These are phyloP conservation scores for Skeletonema potamos DNA, from an alignment of 108 stramenopile genomes.

Conservation along the genomic window DNA sequence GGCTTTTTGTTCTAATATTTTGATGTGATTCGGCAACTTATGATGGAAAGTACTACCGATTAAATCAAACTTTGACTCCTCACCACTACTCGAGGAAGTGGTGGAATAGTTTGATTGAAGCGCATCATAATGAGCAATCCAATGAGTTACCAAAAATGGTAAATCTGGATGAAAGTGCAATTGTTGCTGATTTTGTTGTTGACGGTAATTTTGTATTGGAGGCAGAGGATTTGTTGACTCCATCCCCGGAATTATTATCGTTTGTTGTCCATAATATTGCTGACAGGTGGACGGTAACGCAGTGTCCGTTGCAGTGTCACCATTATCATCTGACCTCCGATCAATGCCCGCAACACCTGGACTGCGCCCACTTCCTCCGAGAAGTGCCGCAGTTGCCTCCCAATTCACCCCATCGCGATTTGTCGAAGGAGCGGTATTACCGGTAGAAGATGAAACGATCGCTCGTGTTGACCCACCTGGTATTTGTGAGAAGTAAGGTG, in stretches of 20 bases:
- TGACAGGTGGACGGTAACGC: not conserved
- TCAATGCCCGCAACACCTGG: not conserved
- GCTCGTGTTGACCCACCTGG: not conserved
- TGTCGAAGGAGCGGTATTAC: not conserved
- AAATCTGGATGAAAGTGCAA: constrained; percentile 40
- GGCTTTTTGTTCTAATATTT: not conserved
- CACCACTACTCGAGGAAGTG: not conserved
- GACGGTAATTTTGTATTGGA: not conserved
- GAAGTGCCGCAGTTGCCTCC: not conserved
- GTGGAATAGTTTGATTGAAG: not conserved
- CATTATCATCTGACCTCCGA: not conserved
- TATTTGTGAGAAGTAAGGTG: not conserved
- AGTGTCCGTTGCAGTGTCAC: not conserved
- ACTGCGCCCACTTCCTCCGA: not conserved
- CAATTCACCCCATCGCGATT: not conserved
- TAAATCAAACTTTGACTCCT: no score
- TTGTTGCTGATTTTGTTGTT: constrained; percentile 3
- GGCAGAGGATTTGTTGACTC: not conserved
- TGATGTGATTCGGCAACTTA: not conserved
- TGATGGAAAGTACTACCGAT: not conserved
- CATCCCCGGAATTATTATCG: not conserved
- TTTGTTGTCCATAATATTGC: not conserved
- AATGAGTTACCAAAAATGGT: constrained; percentile 84
- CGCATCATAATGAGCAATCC: constrained; percentile 63
- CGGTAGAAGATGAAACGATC: not conserved